Evolutionary conservation across 2,329 filamentous ascomycete genomes (phyloP).

Genomic region (Aspergillus chevalieri): DNA sequence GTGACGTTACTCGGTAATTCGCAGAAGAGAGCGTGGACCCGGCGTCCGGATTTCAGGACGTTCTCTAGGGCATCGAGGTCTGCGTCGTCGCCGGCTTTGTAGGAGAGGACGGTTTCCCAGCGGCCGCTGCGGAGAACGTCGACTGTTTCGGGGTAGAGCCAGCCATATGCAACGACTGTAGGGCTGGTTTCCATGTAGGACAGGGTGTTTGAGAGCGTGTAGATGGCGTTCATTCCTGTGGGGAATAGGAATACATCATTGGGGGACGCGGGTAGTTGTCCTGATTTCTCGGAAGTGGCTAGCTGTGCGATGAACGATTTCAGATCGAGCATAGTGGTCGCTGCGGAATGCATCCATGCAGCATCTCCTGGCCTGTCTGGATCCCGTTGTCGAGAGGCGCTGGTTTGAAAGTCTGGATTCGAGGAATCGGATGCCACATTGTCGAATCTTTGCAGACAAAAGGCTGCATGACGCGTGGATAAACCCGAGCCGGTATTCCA

Average conservation of each 20-base stretch:
- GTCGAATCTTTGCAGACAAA: not conserved
- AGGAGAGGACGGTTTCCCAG: not conserved
- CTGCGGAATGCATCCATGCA: not conserved
- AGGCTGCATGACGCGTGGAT: not conserved
- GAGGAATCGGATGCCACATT: not conserved
- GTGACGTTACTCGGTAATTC: constrained; percentile 49
- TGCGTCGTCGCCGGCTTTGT: not conserved
- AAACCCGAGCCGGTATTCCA: not conserved
- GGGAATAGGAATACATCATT: not conserved
- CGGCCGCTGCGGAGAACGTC: not conserved
- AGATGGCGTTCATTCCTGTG: not conserved
- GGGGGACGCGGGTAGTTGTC: too few species aligned
- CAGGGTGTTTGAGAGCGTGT: too few species aligned
- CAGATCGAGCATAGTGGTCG: not conserved
- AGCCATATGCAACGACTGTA: not conserved
- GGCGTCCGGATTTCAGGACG: not conserved
- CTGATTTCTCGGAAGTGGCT: not conserved
- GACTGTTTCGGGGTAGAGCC: not conserved
- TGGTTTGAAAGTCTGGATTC: not conserved
- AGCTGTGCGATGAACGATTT: not conserved
- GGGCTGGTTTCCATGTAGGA: not conserved
- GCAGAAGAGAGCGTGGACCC: constrained; percentile 38
- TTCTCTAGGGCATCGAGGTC: not conserved
- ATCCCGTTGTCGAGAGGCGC: not conserved
- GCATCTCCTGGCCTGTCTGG: not conserved